These are phyloP conservation scores for Irpex sp. DNA, from an alignment of 1,284 basidiomycete species.

Conservation along the genomic window DNA sequence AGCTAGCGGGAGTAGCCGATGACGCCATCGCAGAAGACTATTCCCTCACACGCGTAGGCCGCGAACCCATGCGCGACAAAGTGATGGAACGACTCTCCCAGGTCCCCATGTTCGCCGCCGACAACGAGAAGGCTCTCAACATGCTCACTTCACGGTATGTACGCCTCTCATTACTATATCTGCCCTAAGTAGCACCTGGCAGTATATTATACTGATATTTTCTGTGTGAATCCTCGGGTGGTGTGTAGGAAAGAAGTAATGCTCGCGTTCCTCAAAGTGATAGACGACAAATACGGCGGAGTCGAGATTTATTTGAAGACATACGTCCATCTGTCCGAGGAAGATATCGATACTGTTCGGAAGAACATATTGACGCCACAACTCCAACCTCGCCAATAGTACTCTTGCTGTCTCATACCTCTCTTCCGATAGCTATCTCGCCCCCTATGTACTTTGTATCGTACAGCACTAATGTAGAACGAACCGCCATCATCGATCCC, in stretches of 20 bases:
- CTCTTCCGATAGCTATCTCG: background rate
- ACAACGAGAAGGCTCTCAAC: constrained; percentile 68
- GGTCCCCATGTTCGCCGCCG: constrained; percentile 67
- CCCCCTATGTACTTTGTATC: background rate
- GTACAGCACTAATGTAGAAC: background rate
- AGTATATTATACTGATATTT: background rate
- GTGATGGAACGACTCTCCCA: constrained; percentile 63
- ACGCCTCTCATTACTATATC: constrained; percentile 15
- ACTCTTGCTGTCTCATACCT: background rate
- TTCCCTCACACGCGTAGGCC: constrained; percentile 67
- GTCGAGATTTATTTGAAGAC: constrained; percentile 57
- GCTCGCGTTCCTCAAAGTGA: constrained; percentile 57
- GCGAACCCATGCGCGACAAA: constrained; percentile 68
- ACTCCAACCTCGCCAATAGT: constrained; percentile 1
- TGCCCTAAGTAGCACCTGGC: background rate
- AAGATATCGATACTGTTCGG: constrained; percentile 57
- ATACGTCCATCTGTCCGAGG: constrained; percentile 50
- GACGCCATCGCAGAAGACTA: constrained; percentile 69
- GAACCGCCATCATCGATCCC: background rate
- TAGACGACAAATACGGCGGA: constrained; percentile 65
- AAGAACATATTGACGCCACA: constrained; percentile 48
- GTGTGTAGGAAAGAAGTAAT: constrained; percentile 61
- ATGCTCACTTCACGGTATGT: constrained; percentile 71
- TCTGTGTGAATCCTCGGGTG: background rate
- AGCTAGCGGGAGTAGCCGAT: constrained; percentile 70